Evolutionary conservation across 2,329 filamentous ascomycete genomes (phyloP), one percentile per base, ranked within the genome.

Genomic region (Aspergillus sp.): DNA sequence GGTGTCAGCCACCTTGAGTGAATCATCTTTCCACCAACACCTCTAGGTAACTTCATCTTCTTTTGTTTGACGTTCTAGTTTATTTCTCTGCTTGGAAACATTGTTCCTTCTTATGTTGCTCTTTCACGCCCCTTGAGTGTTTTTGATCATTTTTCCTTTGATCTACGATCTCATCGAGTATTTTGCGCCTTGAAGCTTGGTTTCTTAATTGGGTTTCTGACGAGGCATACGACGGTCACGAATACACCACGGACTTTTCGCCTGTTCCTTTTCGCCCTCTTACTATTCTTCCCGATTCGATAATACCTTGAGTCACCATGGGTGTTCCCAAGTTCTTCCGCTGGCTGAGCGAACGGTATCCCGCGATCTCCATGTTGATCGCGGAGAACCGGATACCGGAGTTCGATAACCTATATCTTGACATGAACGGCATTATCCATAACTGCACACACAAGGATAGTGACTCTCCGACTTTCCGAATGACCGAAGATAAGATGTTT

Each of bases 281-380:
- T 30, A 37, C 17, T 15, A 37, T 7, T 20, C 39, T 39, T 44
- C 39, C 39, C 27, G 37, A 46, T 27, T 40, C 19, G 54, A 34
- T 54, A 53, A 53, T 57, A 33, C 53, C 48, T 45, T 56, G 62
- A 65, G 67, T 74, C 72, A 75, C 61, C 70, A 84, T 86, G 86
- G 86, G 88, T 85, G 87, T 91, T 65, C 82, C 82, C 73, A 96
- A 96, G 74, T 96, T 96, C 82, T 96, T 96, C 81, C 86, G 95
- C 85, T 99, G 96, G 95, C 89, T 99, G 83, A 97, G 93, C 60
- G 96, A 99, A 85, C 89, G 96, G 68, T 99, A 99, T 85, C 95
- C 95, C 56, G 88, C 95, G 61, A 99, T 99, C 75, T 99, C 95
- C 52, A 93, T 98, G 82, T 83, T 99, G 69, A 99, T 99, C 73